Evolutionary conservation across 495 filamentous ascomycete species (phyloP).

Genomic region (Lasiosphaeriaceae sp.): DNA sequence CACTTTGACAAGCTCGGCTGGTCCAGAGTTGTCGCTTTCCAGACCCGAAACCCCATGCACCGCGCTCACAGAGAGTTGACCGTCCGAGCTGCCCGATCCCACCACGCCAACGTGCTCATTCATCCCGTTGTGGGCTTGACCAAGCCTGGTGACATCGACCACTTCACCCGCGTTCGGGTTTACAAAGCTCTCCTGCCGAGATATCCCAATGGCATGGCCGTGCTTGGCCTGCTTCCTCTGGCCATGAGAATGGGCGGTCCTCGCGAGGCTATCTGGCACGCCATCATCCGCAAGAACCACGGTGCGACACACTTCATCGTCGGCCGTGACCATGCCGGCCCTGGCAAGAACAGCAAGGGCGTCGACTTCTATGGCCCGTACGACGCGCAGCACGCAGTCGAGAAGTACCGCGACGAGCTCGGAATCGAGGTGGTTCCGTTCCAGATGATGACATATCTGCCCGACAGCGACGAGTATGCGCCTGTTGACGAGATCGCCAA

Average conservation of each 20-base stretch:
- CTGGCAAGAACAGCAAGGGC: constrained; percentile 93
- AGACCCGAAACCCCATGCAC: constrained; percentile 99
- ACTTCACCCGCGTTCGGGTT: constrained; percentile 98
- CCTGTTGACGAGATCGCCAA: constrained; percentile 83
- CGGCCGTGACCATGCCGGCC: constrained; percentile 94
- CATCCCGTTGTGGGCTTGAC: constrained; percentile 98
- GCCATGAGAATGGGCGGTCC: constrained; percentile 99
- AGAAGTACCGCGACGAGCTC: constrained; percentile 93
- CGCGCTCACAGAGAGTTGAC: constrained; percentile 96
- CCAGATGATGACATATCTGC: constrained; percentile 99
- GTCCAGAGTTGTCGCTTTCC: constrained; percentile 95
- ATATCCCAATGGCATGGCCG: constrained; percentile 99
- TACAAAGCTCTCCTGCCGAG: constrained; percentile 95
- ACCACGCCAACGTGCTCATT: constrained; percentile 97
- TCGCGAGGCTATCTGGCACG: constrained; percentile 98
- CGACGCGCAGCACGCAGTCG: constrained; percentile 95
- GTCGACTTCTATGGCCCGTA: constrained; percentile 98
- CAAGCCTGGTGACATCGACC: constrained; percentile 98
- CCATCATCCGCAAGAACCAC: constrained; percentile 99
- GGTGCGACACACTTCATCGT: constrained; percentile 99
- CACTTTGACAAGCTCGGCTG: constrained; percentile 99
- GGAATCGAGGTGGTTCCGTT: constrained; percentile 98
- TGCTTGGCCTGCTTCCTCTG: constrained; percentile 88
- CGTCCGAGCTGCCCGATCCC: constrained; percentile 88
- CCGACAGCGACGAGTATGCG: constrained; percentile 92